Base-by-base conservation (phyloP, 176 grass and related monocot genomes). In the Phragmites australis region DNA sequence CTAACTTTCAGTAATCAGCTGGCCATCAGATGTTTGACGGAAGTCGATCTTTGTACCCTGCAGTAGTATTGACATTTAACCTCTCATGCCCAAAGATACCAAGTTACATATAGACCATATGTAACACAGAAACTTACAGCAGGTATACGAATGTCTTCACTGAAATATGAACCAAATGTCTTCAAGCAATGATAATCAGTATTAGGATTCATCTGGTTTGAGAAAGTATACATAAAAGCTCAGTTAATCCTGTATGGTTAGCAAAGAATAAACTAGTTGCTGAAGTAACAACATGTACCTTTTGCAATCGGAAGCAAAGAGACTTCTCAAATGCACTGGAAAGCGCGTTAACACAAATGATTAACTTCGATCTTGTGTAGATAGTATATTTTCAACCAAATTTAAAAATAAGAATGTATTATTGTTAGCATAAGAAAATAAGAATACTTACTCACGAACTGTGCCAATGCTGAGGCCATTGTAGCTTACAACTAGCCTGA, bases 31-130 rank as follows among this genome's bases (percentile, higher is more conserved):
- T 87, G 92, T 98, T 89, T 87, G 92, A 64, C 71, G 86, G 83
- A 98, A 95, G 74, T 98, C 86, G 1, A 98, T 98, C 60, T 87
- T 98, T 58, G 96, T 98, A 73, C 92, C 96, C 96, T 98, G 88
- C 76, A 89, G 66, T 89, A 68, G 83, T 59, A 86, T 48, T 32
- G 8, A 51, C 44, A 75, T 78, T 81, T 81, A 85, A 5, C 48
- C 69, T 49, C 22, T 31, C 49, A 43, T 21, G 4, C 9, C 25
- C 16, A 70, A 70, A 68, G 32, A 12, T 0, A 25, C 40, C 5
- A 69, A 45, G 39, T 61, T 29, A 9, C 4, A 52, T 71, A 50
- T 71, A 50, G 68, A 46, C 21, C 47, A 85, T 16, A 65, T 12
- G 5, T 23, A 70, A 61, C 12, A 83, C 44, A 27, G 44, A 75